Percentiles rank a stretch among this genome's conserved stretches.
These are phyloP conservation scores for Fusarium udum DNA, from an alignment of 2,329 filamentous ascomycete species.

Conservation along the genomic window DNA sequence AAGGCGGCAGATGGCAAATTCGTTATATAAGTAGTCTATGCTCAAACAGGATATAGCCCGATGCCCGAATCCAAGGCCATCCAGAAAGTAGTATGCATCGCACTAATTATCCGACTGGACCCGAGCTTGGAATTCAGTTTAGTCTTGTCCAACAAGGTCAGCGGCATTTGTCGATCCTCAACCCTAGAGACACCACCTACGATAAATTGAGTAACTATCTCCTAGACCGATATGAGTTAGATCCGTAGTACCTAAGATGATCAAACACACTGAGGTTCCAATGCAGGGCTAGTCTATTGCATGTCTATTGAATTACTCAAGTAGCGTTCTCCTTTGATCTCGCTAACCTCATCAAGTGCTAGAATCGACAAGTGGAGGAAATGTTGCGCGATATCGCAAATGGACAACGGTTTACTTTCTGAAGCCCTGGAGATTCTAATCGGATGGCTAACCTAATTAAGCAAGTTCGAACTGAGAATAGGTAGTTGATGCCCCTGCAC, in stretches of 20 bases:
- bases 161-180: not conserved
- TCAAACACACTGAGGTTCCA: not conserved
- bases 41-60: not conserved
- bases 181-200: not conserved
- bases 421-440: not conserved
- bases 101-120: not conserved
- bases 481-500: not conserved
- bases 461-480: not conserved
- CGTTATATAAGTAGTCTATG: not conserved
- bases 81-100: not conserved
- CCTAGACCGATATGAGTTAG: not conserved
- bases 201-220: not conserved
- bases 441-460: not conserved
- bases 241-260: not conserved
- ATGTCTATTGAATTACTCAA: not conserved
- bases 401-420: not conserved
- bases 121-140: not conserved
- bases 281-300: not conserved
- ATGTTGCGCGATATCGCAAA: no score
- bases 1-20: not conserved
- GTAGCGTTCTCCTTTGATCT: not conserved
- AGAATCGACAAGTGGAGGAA: not conserved
- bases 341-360: accelerated
- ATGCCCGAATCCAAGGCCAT: not conserved
- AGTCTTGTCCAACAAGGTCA: not conserved